A percentile compares a stretch with the other conserved stretches of the same genome.
Evolutionary conservation across 306 rosid species (phyloP).

Genomic region (Rosa chinensis): DNA sequence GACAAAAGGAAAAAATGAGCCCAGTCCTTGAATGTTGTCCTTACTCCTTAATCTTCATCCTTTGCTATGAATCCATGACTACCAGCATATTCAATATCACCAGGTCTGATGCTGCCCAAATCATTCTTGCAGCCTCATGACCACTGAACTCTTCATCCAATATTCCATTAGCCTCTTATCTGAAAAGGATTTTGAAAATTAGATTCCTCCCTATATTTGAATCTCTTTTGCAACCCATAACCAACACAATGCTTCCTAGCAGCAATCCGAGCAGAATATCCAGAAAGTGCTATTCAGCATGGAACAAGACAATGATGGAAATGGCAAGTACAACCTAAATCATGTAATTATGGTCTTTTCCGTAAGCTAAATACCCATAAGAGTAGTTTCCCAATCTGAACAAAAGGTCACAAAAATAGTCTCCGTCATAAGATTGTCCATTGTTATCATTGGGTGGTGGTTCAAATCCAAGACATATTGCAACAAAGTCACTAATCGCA

Average conservation of each 20-base stretch:
- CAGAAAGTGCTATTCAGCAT: neutral
- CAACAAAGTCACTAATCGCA: neutral
- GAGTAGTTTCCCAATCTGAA: neutral
- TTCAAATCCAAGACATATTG: neutral
- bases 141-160: neutral
- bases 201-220: neutral
- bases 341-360: too few species aligned
- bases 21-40: neutral
- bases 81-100: neutral
- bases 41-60: neutral
- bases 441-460: neutral
- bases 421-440: neutral
- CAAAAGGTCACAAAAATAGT: neutral
- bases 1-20: neutral
- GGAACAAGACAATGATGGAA: neutral
- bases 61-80: neutral
- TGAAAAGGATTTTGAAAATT: neutral
- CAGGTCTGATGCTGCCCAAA: neutral
- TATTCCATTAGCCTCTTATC: neutral
- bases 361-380: neutral
- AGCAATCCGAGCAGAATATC: neutral
- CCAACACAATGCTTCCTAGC: neutral
- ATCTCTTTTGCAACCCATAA: neutral
- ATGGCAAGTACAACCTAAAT: neutral
- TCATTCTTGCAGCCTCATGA: neutral